Conservation (phyloP, 768 basidiomycete species). For the Nevesoporus exiguus region DNA sequence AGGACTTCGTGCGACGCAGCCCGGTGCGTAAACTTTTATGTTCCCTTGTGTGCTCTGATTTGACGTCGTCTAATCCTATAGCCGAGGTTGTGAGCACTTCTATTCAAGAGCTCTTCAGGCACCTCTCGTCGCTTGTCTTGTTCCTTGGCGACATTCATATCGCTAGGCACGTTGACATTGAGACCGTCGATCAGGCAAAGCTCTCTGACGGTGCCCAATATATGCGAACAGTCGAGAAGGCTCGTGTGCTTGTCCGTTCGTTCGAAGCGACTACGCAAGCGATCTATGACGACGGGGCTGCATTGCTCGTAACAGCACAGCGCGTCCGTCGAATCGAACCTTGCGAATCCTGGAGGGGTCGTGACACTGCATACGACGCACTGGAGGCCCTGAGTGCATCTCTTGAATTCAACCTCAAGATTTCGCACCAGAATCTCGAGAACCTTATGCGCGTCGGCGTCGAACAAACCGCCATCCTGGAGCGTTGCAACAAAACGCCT, state of each 20-base stretch:
- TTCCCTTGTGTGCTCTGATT: not conserved
- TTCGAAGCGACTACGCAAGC: slow-evolving; percentile 49
- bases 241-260: slow-evolving; percentile 43
- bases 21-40: slow-evolving; percentile 15
- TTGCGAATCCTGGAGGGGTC: slow-evolving; percentile 23
- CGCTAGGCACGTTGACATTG: slow-evolving; percentile 50
- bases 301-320: slow-evolving; percentile 41
- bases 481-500: slow-evolving; percentile 37
- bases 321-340: slow-evolving; percentile 25
- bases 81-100: slow-evolving; percentile 23
- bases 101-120: slow-evolving; percentile 34
- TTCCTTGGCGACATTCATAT: slow-evolving; percentile 49
- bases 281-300: slow-evolving; percentile 46
- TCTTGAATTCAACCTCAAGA: slow-evolving; percentile 34
- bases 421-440: slow-evolving; percentile 39
- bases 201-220: slow-evolving; percentile 37
- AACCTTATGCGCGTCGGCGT: slow-evolving; percentile 35
- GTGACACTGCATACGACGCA: slow-evolving; percentile 24
- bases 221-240: slow-evolving; percentile 41
- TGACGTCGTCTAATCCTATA: slow-evolving; percentile 8
- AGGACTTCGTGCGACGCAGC: slow-evolving; percentile 14
- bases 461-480: slow-evolving; percentile 40
- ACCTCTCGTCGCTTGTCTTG: slow-evolving; percentile 40
- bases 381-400: slow-evolving; percentile 30
- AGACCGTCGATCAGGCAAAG: slow-evolving; percentile 35